phyloP scores from a whole-genome alignment of 1,284 basidiomycete genomes.

The Peniophora sp. region DNA sequence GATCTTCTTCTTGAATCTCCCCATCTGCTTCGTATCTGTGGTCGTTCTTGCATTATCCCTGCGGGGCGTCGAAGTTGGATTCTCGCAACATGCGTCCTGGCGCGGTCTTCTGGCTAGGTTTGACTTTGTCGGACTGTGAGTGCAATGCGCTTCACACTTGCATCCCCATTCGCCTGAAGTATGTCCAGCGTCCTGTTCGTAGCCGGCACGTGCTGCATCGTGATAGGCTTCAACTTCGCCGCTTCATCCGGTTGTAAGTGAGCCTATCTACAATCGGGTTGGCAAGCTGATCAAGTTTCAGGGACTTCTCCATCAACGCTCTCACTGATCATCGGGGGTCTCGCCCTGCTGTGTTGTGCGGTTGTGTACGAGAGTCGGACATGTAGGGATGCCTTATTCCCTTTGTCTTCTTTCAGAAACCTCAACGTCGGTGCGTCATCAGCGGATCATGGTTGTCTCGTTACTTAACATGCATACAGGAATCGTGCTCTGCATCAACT shows the following conservation, averaged over 20 bases:
- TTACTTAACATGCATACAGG: conserved; percentile 14
- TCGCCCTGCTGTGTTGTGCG: conserved; percentile 43
- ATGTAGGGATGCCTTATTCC: conserved; percentile 62
- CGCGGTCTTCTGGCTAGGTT: conserved; percentile 42
- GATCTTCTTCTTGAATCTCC: conserved; percentile 72
- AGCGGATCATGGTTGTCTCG: neutral
- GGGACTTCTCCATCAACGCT: conserved; percentile 58
- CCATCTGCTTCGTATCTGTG: conserved; percentile 55
- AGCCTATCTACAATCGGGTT: conserved; percentile 6
- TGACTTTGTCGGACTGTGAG: conserved; percentile 71
- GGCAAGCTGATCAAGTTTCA: conserved; percentile 18
- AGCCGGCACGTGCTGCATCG: conserved; percentile 60
- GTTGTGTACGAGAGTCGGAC: conserved; percentile 61
- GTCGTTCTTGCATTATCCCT: conserved; percentile 53
- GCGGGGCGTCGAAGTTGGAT: conserved; percentile 41
- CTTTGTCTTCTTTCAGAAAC: conserved; percentile 51
- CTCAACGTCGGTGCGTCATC: conserved; percentile 44
- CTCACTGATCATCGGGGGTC: conserved; percentile 47
- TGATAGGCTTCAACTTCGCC: conserved; percentile 73
- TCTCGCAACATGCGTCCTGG: conserved; percentile 46
- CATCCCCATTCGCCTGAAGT: conserved; percentile 3
- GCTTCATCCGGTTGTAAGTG: conserved; percentile 53
- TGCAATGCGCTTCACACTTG: conserved; percentile 10
- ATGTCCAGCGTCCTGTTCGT: conserved; percentile 58
- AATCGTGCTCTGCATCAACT: conserved; percentile 62